Conservation (phyloP, 768 basidiomycete genomes). For the Boletus reticulatus region DNA sequence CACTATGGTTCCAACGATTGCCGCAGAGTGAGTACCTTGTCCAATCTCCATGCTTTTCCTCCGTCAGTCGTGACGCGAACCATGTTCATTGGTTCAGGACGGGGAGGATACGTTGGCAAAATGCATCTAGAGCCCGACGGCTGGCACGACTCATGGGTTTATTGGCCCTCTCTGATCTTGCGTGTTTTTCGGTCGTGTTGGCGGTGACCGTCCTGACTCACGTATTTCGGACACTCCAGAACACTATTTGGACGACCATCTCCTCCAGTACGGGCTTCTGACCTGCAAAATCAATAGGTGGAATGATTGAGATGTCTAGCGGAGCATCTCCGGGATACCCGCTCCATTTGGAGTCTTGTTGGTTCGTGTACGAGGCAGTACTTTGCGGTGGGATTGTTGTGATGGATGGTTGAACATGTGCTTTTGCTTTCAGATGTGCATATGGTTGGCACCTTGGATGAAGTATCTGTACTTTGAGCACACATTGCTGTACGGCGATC, state of each 20-base stretch:
- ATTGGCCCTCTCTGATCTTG: slow-evolving; percentile 12
- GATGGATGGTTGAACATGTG: neutral
- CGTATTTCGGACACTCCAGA: slow-evolving; percentile 15
- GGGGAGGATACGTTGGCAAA: slow-evolving; percentile 10
- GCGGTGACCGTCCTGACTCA: slow-evolving; percentile 19
- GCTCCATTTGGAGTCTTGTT: neutral
- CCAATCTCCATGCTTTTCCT: neutral
- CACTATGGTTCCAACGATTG: slow-evolving; percentile 19
- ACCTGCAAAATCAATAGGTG: slow-evolving; percentile 1
- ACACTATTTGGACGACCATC: slow-evolving; percentile 27
- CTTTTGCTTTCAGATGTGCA: slow-evolving; percentile 4
- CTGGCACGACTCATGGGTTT: slow-evolving; percentile 3
- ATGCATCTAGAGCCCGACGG: slow-evolving; percentile 6
- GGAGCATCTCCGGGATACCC: neutral
- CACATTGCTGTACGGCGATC: too few species aligned
- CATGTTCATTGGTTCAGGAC: slow-evolving; percentile 12
- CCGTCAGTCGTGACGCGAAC: slow-evolving; percentile 6
- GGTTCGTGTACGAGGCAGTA: neutral
- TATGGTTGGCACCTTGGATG: neutral
- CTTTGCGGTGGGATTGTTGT: neutral
- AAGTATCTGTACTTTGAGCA: neutral
- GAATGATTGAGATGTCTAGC: slow-evolving; percentile 1
- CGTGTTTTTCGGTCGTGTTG: slow-evolving; percentile 15
- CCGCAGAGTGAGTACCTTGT: slow-evolving; percentile 20
- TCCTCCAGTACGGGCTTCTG: slow-evolving; percentile 11